A percentile compares a stretch with the other conserved stretches of the same genome.
These are phyloP conservation scores for Mollisiaceae sp. DNA, from an alignment of 2,329 filamentous ascomycete species.

Conservation along the genomic window DNA sequence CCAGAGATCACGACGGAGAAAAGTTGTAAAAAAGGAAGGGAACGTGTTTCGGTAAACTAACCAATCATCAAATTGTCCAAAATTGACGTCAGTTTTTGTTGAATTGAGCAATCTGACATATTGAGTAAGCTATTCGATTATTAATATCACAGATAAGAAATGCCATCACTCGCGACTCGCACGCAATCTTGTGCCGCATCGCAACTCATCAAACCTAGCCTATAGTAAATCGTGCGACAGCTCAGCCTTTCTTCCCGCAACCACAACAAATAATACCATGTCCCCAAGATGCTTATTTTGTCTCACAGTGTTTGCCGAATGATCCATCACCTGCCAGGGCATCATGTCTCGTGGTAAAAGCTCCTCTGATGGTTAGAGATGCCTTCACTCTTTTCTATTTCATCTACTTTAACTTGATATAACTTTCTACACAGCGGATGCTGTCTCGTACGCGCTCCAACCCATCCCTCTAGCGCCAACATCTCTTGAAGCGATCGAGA, in stretches of 20 bases:
- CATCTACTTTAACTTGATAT: constrained; percentile 12
- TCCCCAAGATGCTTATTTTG: not conserved
- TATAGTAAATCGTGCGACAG: not conserved
- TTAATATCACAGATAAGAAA: no score
- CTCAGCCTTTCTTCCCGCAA: not conserved
- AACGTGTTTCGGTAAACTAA: no score
- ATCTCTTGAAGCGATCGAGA: constrained; percentile 13
- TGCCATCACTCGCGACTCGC: not conserved
- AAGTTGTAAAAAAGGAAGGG: no score
- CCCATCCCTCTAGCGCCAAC: constrained; percentile 5
- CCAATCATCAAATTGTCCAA: no score
- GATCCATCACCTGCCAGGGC: constrained; percentile 1
- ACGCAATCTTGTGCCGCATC: constrained; percentile 6
- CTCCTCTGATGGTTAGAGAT: constrained; percentile 12
- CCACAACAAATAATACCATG: not conserved
- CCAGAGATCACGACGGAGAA: no score
- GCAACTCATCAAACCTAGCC: constrained; percentile 5
- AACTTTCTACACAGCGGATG: constrained; percentile 15
- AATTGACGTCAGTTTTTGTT: no score
- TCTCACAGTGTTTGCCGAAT: not conserved
- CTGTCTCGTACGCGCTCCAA: constrained; percentile 3
- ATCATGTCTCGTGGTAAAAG: constrained; percentile 2
- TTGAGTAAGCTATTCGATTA: no score
- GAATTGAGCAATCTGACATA: no score
- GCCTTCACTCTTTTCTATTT: constrained; percentile 4